Conservation (phyloP, 2,329 filamentous ascomycete species). For the Pseudovirgaria hyperparasitica region DNA sequence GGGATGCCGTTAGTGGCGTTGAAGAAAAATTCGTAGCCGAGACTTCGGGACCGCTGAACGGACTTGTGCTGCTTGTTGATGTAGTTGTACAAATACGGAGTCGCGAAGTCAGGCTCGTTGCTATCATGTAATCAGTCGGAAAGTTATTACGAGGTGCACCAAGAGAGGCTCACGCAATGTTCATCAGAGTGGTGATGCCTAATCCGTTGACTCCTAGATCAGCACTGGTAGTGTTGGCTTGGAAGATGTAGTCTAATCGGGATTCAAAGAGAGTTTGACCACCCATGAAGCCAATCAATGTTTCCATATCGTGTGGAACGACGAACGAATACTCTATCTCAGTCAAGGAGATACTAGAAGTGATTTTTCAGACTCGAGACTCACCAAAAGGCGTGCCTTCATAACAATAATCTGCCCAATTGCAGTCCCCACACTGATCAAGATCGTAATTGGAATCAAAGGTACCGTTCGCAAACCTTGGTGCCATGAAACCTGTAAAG, state of each 20-base stretch:
- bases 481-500: constrained; percentile 25
- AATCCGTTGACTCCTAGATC: constrained; percentile 22
- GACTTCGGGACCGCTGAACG: constrained; percentile 17
- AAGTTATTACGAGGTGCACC: no score
- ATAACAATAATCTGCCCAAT: constrained; percentile 29
- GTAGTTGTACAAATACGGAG: constrained; percentile 29
- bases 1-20: constrained; percentile 28
- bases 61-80: constrained; percentile 26
- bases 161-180: constrained; percentile 14
- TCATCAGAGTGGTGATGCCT: constrained; percentile 22
- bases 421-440: constrained; percentile 27
- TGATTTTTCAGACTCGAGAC: not conserved
- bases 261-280: constrained; percentile 24
- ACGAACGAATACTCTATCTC: constrained; percentile 29
- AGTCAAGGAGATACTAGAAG: not conserved
- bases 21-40: constrained; percentile 29
- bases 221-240: constrained; percentile 23
- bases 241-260: constrained; percentile 29
- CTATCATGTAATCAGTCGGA: constrained; percentile 12
- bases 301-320: constrained; percentile 29
- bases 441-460: constrained; percentile 29
- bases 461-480: constrained; percentile 20
- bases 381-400: constrained; percentile 28
- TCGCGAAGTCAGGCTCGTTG: constrained; percentile 28
- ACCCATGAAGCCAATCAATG: constrained; percentile 31